phyloP scores from a whole-genome alignment of 306 rosid genomes.

The Pyrus betulifolia region DNA sequence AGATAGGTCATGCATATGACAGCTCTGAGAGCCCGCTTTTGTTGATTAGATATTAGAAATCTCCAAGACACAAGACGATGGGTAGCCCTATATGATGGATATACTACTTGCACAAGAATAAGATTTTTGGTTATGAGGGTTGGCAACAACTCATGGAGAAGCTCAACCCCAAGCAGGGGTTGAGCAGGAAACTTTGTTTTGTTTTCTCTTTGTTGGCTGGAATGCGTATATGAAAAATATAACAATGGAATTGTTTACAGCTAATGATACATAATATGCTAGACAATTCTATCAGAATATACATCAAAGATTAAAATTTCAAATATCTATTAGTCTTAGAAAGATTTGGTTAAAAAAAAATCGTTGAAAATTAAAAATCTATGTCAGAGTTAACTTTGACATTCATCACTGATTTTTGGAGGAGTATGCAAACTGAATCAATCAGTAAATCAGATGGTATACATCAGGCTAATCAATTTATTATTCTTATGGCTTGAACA shows the following conservation, averaged over 20 bases:
- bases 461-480: background rate
- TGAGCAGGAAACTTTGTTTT: background rate
- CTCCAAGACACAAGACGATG: background rate
- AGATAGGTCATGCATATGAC: background rate
- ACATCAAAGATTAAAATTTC: background rate
- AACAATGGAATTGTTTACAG: background rate
- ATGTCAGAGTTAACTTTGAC: background rate
- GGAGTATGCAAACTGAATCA: too few species aligned
- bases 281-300: background rate
- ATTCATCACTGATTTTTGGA: background rate
- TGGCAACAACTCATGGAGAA: background rate
- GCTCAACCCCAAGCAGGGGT: background rate
- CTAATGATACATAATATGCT: background rate
- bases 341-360: background rate
- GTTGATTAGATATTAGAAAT: background rate
- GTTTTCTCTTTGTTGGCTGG: background rate
- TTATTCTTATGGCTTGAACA: background rate
- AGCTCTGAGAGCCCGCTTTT: background rate
- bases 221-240: background rate
- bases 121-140: background rate
- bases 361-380: too few species aligned
- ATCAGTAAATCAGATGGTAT: background rate
- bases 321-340: background rate
- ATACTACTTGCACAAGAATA: background rate
- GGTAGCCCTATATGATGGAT: background rate